Conservation (phyloP, 768 basidiomycete genomes). For the Polyporus arcularius region DNA sequence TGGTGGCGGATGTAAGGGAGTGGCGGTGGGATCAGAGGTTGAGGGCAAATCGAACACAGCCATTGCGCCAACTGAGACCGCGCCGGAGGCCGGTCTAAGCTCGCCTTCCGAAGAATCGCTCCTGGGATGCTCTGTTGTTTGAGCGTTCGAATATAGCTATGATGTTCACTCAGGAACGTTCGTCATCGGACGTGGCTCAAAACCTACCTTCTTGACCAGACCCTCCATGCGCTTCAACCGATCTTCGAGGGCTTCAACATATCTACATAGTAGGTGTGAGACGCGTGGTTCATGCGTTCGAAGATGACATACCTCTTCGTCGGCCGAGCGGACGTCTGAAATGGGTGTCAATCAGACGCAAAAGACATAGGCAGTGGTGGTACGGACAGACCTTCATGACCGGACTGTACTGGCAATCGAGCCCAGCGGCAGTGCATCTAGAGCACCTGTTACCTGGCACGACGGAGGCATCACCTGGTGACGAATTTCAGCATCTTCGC, state of each 20-base stretch:
- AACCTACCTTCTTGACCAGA: slow-evolving; percentile 19
- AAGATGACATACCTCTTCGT: slow-evolving; percentile 1
- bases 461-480: no score
- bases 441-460: slow-evolving; percentile 3
- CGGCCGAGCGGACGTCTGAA: slow-evolving; percentile 1
- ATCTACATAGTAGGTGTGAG: background rate
- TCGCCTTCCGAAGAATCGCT: no score
- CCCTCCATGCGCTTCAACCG: slow-evolving; percentile 23
- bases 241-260: slow-evolving; percentile 21
- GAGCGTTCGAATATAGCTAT: background rate
- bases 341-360: slow-evolving; percentile 1
- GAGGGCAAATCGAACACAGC: background rate
- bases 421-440: background rate
- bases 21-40: background rate
- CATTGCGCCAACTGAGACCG: no score
- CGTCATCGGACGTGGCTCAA: no score
- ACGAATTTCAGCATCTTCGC: no score
- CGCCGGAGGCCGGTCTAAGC: no score
- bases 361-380: background rate
- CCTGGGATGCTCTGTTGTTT: background rate
- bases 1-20: background rate
- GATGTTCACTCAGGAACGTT: background rate
- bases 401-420: background rate
- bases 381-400: slow-evolving; percentile 3
- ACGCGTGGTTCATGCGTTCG: background rate